These are phyloP conservation scores for Eragrostis tef DNA, from an alignment of 202 grass and related monocot genomes.

Conservation along the genomic window DNA sequence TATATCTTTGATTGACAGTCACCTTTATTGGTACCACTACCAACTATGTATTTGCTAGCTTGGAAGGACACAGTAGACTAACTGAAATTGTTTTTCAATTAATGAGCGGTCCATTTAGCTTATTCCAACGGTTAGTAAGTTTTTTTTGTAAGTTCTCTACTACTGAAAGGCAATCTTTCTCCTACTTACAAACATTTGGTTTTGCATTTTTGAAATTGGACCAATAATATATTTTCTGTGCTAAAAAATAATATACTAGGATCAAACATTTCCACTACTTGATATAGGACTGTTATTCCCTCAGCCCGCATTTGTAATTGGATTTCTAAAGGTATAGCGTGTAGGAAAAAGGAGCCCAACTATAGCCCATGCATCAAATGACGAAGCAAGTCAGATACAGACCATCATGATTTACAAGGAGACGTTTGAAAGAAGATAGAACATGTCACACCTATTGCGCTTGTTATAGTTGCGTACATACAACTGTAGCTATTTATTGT, in stretches of 20 bases:
- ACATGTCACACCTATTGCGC: background rate
- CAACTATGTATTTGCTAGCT: constrained; percentile 1
- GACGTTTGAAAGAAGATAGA: constrained; percentile 13
- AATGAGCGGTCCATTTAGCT: background rate
- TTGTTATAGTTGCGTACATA: background rate
- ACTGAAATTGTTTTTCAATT: background rate
- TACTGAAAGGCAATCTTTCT: background rate
- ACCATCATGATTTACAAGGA: constrained; percentile 5
- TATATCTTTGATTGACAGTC: background rate
- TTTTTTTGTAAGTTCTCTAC: background rate
- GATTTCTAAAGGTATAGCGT: constrained; percentile 1
- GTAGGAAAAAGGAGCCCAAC: constrained; percentile 1
- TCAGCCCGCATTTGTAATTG: constrained; percentile 2
- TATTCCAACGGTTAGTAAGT: constrained; percentile 3
- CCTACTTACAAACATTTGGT: background rate
- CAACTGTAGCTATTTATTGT: background rate
- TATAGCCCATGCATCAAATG: background rate
- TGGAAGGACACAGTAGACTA: background rate
- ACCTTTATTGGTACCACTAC: background rate
- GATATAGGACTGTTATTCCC: background rate
- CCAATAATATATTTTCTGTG: constrained; percentile 7
- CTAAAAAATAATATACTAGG: background rate
- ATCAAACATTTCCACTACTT: background rate
- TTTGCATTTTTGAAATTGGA: constrained; percentile 21
- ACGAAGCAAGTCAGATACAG: background rate